phyloP scores from a whole-genome alignment of 2,329 filamentous ascomycete genomes.

The Penicillium thymicola region DNA sequence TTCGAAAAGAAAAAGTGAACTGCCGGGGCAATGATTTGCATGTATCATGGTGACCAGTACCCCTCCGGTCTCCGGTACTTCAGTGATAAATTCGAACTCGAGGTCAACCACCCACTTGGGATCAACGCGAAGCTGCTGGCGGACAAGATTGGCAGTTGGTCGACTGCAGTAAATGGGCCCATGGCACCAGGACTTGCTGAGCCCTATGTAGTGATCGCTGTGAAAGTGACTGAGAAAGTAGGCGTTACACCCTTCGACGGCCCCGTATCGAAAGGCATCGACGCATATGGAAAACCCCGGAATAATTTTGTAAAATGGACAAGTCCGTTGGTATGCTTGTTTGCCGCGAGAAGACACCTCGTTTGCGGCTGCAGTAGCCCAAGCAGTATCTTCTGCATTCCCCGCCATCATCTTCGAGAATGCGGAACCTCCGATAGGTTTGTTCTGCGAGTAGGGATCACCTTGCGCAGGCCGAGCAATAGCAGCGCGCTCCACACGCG shows the following conservation, averaged over 20 bases:
- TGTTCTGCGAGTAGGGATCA: constrained; percentile 65
- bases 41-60: constrained; percentile 91
- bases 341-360: constrained; percentile 77
- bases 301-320: constrained; percentile 98
- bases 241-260: constrained; percentile 84
- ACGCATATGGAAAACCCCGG: constrained; percentile 90
- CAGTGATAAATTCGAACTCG: constrained; percentile 75
- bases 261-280: constrained; percentile 92
- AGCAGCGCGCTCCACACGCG: constrained; percentile 64
- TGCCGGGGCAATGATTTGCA: constrained; percentile 95
- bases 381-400: constrained; percentile 85
- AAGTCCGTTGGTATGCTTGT: constrained; percentile 82
- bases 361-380: constrained; percentile 78
- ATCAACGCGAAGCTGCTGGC: constrained; percentile 79
- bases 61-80: constrained; percentile 77
- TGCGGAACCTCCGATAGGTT: constrained; percentile 58
- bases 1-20: constrained; percentile 88
- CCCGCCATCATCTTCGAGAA: constrained; percentile 92
- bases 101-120: constrained; percentile 80
- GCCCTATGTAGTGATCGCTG: constrained; percentile 92
- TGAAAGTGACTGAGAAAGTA: constrained; percentile 99
- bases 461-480: constrained; percentile 75
- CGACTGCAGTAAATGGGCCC: constrained; percentile 96
- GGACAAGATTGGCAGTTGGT: constrained; percentile 85
- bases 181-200: constrained; percentile 84